A percentile compares a stretch with the other conserved stretches of the same genome.
These are phyloP conservation scores for Microbotryum intermedium DNA, from an alignment of 1,284 basidiomycete genomes.

Conservation along the genomic window DNA sequence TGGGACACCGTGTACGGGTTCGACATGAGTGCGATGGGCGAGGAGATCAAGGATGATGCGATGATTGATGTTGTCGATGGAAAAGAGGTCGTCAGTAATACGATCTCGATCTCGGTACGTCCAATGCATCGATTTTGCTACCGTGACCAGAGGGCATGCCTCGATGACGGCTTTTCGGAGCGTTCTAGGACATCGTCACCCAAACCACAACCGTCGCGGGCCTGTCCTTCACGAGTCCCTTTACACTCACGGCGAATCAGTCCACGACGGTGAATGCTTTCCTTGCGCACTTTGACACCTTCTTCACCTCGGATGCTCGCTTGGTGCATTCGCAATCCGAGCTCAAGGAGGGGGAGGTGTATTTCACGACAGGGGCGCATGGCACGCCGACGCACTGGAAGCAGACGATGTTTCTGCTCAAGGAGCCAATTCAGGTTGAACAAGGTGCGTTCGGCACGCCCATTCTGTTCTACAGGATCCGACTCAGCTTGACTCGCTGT, in stretches of 20 bases:
- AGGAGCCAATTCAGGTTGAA: constrained; percentile 62
- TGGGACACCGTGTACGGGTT: constrained; percentile 92
- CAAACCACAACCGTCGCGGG: constrained; percentile 56
- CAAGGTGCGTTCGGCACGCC: constrained; percentile 63
- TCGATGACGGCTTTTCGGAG: not conserved
- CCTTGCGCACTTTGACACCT: constrained; percentile 89
- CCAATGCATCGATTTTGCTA: too few species aligned
- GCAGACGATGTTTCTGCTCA: constrained; percentile 82
- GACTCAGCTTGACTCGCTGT: not conserved
- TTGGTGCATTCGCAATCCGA: constrained; percentile 5
- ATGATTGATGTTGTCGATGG: constrained; percentile 69
- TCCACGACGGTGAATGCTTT: constrained; percentile 66
- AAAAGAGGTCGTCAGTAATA: constrained; percentile 59
- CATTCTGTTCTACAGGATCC: too few species aligned
- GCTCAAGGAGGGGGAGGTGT: constrained; percentile 49
- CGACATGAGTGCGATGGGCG: constrained; percentile 68
- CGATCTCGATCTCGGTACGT: constrained; percentile 59
- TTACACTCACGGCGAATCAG: constrained; percentile 57
- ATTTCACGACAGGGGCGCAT: constrained; percentile 83
- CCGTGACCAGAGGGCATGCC: too few species aligned
- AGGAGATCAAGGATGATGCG: constrained; percentile 63
- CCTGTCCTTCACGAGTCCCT: constrained; percentile 68
- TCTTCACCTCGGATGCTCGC: constrained; percentile 60
- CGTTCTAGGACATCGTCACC: constrained; percentile 60
- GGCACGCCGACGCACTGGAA: constrained; percentile 96